These are phyloP conservation scores for Quercus tomentella DNA, from an alignment of 331 rosid species.

Conservation along the genomic window DNA sequence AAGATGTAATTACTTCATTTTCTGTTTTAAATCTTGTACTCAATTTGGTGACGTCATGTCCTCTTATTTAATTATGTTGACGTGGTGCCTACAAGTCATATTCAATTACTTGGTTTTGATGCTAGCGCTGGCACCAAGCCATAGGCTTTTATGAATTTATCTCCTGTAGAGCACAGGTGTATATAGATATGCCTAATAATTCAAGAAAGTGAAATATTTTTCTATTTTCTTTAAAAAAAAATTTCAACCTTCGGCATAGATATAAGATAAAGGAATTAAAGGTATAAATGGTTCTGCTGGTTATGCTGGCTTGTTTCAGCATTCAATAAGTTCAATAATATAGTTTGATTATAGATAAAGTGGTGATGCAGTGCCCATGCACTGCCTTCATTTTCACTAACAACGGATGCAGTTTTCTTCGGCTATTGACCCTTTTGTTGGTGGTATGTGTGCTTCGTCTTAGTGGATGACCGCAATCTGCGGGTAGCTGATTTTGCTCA, in stretches of 20 bases:
- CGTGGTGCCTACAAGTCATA: conserved; percentile 13
- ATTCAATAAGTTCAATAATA: conserved; percentile 45
- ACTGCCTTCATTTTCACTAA: conserved; percentile 88
- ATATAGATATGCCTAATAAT: conserved; percentile 18
- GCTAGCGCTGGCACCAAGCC: conserved; percentile 14
- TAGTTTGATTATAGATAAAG: conserved; percentile 69
- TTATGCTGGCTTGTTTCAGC: conserved; percentile 37
- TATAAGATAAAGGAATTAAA: conserved; percentile 30
- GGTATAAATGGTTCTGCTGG: conserved; percentile 18
- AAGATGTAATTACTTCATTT: conserved; percentile 36
- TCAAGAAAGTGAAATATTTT: conserved; percentile 10
- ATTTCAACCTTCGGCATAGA: conserved; percentile 23
- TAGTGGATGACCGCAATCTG: conserved; percentile 99
- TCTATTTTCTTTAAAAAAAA: conserved; percentile 16
- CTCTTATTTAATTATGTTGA: conserved; percentile 21
- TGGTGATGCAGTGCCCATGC: conserved; percentile 88
- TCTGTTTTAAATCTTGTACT: conserved; percentile 26
- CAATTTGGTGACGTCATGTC: conserved; percentile 18
- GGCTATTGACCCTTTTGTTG: conserved; percentile 99
- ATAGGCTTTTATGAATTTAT: conserved; percentile 13
- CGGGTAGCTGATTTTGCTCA: conserved; percentile 99
- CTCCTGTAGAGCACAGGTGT: conserved; percentile 16
- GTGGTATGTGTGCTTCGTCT: conserved; percentile 99
- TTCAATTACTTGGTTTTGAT: conserved; percentile 6
- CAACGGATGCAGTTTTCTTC: conserved; percentile 94